Evolutionary conservation across 345 rosid species (phyloP), one percentile per base, ranked within the genome.

Genomic region (Salix exigua): DNA sequence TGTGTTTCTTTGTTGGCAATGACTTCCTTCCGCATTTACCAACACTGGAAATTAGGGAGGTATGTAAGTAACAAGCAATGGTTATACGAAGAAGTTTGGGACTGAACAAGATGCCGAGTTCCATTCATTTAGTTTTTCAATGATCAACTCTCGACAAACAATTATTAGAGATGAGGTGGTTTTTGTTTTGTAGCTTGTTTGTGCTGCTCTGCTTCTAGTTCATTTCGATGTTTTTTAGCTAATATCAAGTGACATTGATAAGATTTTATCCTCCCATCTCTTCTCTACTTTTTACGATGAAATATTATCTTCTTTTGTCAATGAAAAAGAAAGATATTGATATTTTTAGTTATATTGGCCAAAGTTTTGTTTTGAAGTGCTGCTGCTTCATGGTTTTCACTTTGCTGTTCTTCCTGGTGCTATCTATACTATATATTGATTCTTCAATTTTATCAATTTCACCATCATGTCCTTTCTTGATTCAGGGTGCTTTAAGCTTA

Each of bases 21-120:
- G 99, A 94, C 90, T 96, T 96, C 81, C 90, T 96, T 76, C 99
- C 98, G 6, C 99, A 94, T 80, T 91, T 96, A 98, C 99, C 99
- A 51, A 96, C 99, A 19, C 74, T 94, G 87, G 99, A 96, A 86
- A 96, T 94, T 74, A 86, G 97, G 84, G 99, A 96, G 98, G 99
- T 92, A 84, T 70, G 86, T 37, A 40, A 48, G 60, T 67, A 76
- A 18, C 48, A 21, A 5, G 50, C 71, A 51, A 53, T 76, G 50
- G 53, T 80, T 81, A 7, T 83, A 28, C 51, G 16, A 38, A n/a
- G n/a, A 17, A 30, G 12, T 66, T 50, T 46, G 7, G 64, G 26
- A 4, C 53, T 66, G 73, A 18, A 58, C 28, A 23, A 58, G 28
- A 9, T n/a, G 62, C 26, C 10, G 62, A 58, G 23, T 58, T 58